These are phyloP conservation scores for Metschnikowia lochheadii DNA, from an alignment of 805 yeast genomes.

Conservation along the genomic window DNA sequence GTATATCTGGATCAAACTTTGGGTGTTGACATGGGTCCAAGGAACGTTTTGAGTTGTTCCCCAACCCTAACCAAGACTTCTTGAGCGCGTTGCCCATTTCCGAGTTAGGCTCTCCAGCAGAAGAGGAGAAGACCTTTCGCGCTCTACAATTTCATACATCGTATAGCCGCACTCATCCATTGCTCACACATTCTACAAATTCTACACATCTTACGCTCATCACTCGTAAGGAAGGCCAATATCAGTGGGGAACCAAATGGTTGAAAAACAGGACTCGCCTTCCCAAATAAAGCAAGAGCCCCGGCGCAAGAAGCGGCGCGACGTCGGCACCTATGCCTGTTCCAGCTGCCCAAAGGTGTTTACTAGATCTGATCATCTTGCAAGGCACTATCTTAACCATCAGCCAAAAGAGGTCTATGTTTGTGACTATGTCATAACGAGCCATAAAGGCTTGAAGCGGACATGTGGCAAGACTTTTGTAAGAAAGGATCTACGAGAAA, in stretches of 20 bases:
- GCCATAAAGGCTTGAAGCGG: slow-evolving; percentile 32
- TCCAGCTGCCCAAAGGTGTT: slow-evolving; percentile 54
- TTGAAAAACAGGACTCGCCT: not conserved
- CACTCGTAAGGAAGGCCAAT: not conserved
- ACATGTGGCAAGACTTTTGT: slow-evolving; percentile 61
- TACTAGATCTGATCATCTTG: slow-evolving; percentile 58
- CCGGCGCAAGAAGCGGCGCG: slow-evolving; percentile 12
- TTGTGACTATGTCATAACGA: slow-evolving; percentile 51
- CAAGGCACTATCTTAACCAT: slow-evolving; percentile 63
- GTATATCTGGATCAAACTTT: not conserved
- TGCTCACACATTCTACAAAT: not conserved
- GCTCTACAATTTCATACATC: not conserved
- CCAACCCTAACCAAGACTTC: not conserved
- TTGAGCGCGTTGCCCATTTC: not conserved
- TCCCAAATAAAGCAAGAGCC: slow-evolving; percentile 1
- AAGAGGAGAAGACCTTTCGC: not conserved
- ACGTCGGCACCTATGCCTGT: slow-evolving; percentile 38
- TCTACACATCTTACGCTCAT: not conserved
- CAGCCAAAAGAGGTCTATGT: slow-evolving; percentile 48
- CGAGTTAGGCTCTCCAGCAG: not conserved
- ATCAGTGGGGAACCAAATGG: not conserved
- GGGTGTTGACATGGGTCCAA: not conserved
- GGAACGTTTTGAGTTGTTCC: not conserved
- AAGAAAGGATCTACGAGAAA: slow-evolving; percentile 50
- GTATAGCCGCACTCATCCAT: not conserved